Evolutionary conservation across 1,284 basidiomycete species (phyloP).

Genomic region (Rhizoctonia solani): DNA sequence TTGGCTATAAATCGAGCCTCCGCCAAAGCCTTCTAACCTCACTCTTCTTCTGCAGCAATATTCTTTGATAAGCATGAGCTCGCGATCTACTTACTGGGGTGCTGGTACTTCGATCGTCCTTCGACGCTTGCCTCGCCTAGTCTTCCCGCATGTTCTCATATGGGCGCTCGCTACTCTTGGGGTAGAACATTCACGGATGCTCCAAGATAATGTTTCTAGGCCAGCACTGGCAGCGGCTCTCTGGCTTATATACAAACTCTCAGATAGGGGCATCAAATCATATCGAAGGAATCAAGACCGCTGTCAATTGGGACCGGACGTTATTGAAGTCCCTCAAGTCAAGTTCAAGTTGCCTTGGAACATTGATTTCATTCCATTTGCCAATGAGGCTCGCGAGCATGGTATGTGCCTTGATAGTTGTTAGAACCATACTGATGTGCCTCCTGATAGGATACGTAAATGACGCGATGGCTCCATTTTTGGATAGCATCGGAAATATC

Average conservation of each 20-base stretch:
- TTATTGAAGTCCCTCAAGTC: no score
- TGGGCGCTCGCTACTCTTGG: not conserved
- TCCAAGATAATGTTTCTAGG: no score
- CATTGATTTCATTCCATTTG: slow-evolving; percentile 6
- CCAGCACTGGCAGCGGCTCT: not conserved
- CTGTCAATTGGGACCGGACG: slow-evolving; percentile 10
- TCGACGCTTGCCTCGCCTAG: not conserved
- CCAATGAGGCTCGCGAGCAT: not conserved
- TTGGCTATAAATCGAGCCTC: no score
- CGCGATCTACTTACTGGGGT: not conserved
- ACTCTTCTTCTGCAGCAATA: no score
- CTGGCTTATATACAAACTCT: not conserved
- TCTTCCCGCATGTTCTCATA: not conserved
- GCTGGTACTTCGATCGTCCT: slow-evolving; percentile 1
- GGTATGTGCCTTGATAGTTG: not conserved
- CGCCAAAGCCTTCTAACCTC: no score
- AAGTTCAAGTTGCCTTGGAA: slow-evolving; percentile 19
- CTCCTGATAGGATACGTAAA: not conserved
- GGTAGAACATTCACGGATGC: no score
- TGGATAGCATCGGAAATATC: slow-evolving; percentile 9
- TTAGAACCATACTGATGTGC: no score
- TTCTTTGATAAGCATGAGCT: no score
- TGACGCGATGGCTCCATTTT: not conserved
- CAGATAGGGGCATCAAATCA: not conserved
- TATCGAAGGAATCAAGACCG: not conserved